These are phyloP conservation scores for Elasticomyces elasticus DNA, from an alignment of 495 filamentous ascomycete species.

Conservation along the genomic window DNA sequence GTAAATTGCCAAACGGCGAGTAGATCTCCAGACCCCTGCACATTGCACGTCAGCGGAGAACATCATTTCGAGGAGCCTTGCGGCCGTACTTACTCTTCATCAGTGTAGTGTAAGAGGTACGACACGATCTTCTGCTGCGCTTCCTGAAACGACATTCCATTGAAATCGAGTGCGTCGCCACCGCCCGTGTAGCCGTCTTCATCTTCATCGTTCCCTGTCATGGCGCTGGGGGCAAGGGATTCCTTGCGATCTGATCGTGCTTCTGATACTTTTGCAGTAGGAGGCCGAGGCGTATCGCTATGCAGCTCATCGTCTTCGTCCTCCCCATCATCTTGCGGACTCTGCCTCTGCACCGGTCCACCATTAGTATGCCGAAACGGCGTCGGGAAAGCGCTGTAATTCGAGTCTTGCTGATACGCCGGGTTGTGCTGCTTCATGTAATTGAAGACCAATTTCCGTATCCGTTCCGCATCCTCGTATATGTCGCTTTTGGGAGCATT, in stretches of 20 bases:
- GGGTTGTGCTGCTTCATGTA: slow-evolving; percentile 68
- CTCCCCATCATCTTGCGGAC: slow-evolving; percentile 6
- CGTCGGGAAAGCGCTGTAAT: slow-evolving; percentile 53
- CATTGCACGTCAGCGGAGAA: no score
- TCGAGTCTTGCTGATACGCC: slow-evolving; percentile 47
- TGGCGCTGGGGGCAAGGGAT: slow-evolving; percentile 36
- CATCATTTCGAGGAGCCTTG: no score
- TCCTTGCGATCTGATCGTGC: slow-evolving; percentile 11
- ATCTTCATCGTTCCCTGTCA: slow-evolving; percentile 32
- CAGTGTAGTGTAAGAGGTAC: slow-evolving; percentile 54
- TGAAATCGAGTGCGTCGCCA: slow-evolving; percentile 41
- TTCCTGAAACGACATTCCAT: slow-evolving; percentile 58
- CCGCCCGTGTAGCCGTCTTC: slow-evolving; percentile 34
- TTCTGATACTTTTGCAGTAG: slow-evolving; percentile 4
- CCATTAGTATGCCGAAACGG: slow-evolving; percentile 42
- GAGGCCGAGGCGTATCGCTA: neutral
- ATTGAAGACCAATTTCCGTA: slow-evolving; percentile 64
- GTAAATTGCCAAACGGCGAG: slow-evolving; percentile 56
- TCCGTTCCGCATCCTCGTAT: slow-evolving; percentile 64
- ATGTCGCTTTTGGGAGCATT: slow-evolving; percentile 54
- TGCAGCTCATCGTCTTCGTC: slow-evolving; percentile 10
- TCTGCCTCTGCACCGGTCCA: neutral
- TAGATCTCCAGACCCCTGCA: slow-evolving; percentile 46
- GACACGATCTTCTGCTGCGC: slow-evolving; percentile 73
- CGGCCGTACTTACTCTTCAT: slow-evolving; percentile 51